Evolutionary conservation across 73 alveolate species (phyloP), one percentile per base, ranked within the genome.

Genomic region (Blepharisma japonicum): DNA sequence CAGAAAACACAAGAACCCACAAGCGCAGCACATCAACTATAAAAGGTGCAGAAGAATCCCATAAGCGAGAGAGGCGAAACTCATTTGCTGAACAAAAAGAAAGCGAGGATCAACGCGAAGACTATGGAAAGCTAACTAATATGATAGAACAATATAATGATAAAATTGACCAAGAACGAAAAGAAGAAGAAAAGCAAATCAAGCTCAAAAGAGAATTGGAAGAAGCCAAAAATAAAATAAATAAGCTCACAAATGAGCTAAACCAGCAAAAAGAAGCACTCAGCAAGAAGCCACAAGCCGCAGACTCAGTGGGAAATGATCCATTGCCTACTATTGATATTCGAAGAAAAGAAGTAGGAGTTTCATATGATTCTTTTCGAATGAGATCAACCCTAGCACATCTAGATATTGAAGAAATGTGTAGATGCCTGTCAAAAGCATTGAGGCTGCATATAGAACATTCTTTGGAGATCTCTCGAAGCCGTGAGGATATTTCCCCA

Each of bases 401-500:
- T 82, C 55, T 85, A 21, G 89, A 85, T 85, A 85, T 85, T 46
- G 92, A 85, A 85, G 92, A 85, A 72, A 85, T 85, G 92, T 68
- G 92, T 53, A 70, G 76, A 23, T 85, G 92, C 50, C 47, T 85
- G 32, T 87, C 92, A 8, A 80, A 82, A 72, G 89, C 89, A 11
- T 53, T 85, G 20, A 45, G 47, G 1, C 81, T 81, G 38, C 88
- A 85, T 56, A 82, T 85, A 14, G 45, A 72, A 42, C 82, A 81
- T 85, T 46, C 80, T 32, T 70, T 61, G 74, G 23, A 61, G 23
- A 39, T 61, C 5, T 14, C 14, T 25, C 0, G 5, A 61, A 61
- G 74, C 46, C 74, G 74, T 2, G 74, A 61, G 47, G 42, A 32
- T 32, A 32, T 32, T 32, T 32, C 42, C 42, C 23, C 74, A 20